phyloP scores from a whole-genome alignment of 129 eudicot species.

The Chrysanthemum seticuspe region DNA sequence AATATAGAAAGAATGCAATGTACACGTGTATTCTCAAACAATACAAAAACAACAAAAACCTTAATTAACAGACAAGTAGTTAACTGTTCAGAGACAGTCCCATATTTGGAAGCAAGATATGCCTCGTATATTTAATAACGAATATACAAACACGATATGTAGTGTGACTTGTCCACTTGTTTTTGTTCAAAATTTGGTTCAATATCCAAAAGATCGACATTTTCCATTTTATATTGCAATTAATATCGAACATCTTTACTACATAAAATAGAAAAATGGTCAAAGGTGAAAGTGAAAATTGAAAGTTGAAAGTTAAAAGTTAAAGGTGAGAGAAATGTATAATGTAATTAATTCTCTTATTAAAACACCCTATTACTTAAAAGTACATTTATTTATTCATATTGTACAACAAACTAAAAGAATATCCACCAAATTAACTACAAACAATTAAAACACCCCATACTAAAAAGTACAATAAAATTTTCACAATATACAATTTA shows the following conservation, averaged over 20 bases:
- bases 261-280: no score
- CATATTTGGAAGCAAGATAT: constrained; percentile 2
- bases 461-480: no score
- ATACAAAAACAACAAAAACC: neutral
- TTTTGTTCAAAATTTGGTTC: constrained; percentile 1
- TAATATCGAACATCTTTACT: neutral
- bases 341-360: no score
- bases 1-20: neutral
- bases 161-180: constrained; percentile 2
- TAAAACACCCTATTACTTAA: no score
- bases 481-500: no score
- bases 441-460: no score
- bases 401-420: no score
- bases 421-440: no score
- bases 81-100: neutral
- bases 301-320: no score
- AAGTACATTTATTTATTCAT: no score
- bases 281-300: no score
- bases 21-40: neutral
- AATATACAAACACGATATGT: constrained; percentile 13
- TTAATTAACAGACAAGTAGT: neutral
- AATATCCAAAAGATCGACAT: constrained; percentile 1
- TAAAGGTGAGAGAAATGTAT: no score
- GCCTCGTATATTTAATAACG: neutral
- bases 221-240: neutral